Base-by-base conservation (phyloP, 2,329 filamentous ascomycete species). In the Biscogniauxia marginata region DNA sequence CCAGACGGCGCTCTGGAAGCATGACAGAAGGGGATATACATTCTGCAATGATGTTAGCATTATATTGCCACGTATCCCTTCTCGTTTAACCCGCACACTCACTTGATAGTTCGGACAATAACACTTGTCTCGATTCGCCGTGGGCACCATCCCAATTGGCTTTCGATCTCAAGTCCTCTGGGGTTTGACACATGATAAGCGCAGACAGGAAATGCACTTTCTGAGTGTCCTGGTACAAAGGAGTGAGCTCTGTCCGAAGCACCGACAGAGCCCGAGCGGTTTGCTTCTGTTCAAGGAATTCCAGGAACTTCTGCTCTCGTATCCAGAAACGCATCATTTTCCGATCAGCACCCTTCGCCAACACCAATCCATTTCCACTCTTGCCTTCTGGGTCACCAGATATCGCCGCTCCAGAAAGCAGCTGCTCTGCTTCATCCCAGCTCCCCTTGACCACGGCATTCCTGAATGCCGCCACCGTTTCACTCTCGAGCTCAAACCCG, bases 11-110 rank as follows among this genome's bases (percentile, higher is more conserved):
- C 68, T 96, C 91, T 1, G 95, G 95, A 53, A 99, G 89, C 93
- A 99, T 98, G 46, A 96, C 90, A 3, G 92, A 95, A 0, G 95
- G 93, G 1, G 95, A 96, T 71, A 99, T 96, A 55, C 86, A 96
- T 78, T 83, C 90, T 93, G 64, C 34, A 30, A 52, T 49, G 25
- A 46, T 43, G 54, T 75, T 53, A 71, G 57, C 43, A 19, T 39
- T 34, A 9, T 7, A 18, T 18, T 20, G 44, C 44, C 13, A 46
- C 1, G 44, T 46, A 18, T 3, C 18, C 18, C 20, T 22, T 7
- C 6, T 30, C 23, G n/a, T 44, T 44, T 44, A 20, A 43, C 23
- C 11, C 46, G 50, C 45, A 19, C 46, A 75, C 84, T 74, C 77
- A 95, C 90, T 91, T 21, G 93, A 96, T 30, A 98, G 77, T 57